phyloP scores from a whole-genome alignment of 148 eudicot genomes.

The Polygonum maritimum region DNA sequence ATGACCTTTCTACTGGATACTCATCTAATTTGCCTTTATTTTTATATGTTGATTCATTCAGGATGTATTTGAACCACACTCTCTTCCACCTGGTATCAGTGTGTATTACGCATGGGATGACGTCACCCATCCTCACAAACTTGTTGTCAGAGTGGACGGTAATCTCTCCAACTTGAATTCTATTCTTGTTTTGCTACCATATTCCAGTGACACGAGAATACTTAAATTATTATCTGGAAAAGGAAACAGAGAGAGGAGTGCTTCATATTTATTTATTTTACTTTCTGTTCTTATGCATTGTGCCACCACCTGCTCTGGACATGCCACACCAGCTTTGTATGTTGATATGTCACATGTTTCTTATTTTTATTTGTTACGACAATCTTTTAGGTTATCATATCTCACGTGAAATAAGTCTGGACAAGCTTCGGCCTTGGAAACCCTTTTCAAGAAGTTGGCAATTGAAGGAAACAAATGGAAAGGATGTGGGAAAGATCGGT shows the following conservation, averaged over 20 bases:
- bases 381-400: conserved; percentile 43
- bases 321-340: not conserved
- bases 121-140: conserved; percentile 69
- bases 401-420: conserved; percentile 84
- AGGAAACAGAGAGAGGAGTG: not conserved
- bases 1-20: not conserved
- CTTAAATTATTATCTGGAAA: not conserved
- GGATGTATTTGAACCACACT: conserved; percentile 69
- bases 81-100: conserved; percentile 50
- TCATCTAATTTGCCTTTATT: conserved; percentile 2
- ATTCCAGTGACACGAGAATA: not conserved
- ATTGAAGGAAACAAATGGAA: conserved; percentile 35
- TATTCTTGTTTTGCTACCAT: not conserved
- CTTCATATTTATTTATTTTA: not conserved
- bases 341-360: not conserved
- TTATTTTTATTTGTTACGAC: not conserved
- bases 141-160: conserved; percentile 78
- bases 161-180: conserved; percentile 5
- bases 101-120: conserved; percentile 89
- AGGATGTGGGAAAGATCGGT: conserved; percentile 49
- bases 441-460: conserved; percentile 55
- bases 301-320: not conserved
- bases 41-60: conserved; percentile 23
- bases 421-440: conserved; percentile 90
- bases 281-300: not conserved